Evolutionary conservation across 2,329 filamentous ascomycete species (phyloP).

Genomic region (Sphaerostilbella broomeana): DNA sequence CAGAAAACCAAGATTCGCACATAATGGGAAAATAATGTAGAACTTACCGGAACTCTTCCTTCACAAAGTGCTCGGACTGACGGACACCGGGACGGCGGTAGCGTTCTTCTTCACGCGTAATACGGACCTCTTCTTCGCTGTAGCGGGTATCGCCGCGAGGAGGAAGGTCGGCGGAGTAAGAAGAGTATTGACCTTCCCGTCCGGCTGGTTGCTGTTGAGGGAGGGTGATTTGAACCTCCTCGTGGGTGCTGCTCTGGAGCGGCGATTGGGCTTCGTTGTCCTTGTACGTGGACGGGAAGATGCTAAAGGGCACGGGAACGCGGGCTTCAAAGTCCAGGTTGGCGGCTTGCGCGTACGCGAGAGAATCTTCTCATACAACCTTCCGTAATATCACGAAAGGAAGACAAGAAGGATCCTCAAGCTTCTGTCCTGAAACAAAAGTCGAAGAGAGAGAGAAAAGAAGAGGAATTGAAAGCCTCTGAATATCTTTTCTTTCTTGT

Average conservation of each 20-base stretch:
- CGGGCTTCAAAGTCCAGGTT: conserved; percentile 99
- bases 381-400: conserved; percentile 56
- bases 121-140: conserved; percentile 81
- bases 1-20: too few species aligned
- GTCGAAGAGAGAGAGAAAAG: conserved; percentile 35
- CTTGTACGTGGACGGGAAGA: conserved; percentile 98
- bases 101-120: conserved; percentile 71
- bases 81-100: conserved; percentile 64
- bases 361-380: conserved; percentile 60
- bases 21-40: not conserved
- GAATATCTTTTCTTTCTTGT: conserved; percentile 30
- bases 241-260: conserved; percentile 58
- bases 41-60: conserved; percentile 50
- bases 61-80: conserved; percentile 43
- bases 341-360: conserved; percentile 68
- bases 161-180: conserved; percentile 58
- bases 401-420: conserved; percentile 62
- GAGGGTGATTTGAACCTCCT: conserved; percentile 83
- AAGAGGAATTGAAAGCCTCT: conserved; percentile 29
- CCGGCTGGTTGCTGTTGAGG: conserved; percentile 70
- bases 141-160: conserved; percentile 56
- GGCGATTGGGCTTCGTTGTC: conserved; percentile 44
- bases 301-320: conserved; percentile 98
- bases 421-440: conserved; percentile 56
- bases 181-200: conserved; percentile 95